phyloP scores from a whole-genome alignment of 352 stramenopile species.

The Globisporangium iwayamae region DNA sequence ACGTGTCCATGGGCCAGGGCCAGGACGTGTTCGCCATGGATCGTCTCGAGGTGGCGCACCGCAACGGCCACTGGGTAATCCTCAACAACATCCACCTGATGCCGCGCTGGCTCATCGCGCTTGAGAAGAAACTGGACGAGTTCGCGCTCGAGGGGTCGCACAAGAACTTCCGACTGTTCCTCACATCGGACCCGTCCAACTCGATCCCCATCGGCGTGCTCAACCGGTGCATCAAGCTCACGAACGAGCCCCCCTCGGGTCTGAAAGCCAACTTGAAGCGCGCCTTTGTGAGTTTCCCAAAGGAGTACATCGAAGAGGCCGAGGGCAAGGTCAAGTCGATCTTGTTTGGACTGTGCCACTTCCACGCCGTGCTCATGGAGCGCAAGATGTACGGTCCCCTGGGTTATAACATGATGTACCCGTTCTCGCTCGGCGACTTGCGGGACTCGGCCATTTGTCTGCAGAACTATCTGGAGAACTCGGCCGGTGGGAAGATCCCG shows the following conservation, averaged over 20 bases:
- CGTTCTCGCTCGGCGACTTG: slow-evolving; percentile 95
- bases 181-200: slow-evolving; percentile 93
- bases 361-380: slow-evolving; percentile 97
- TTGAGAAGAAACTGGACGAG: slow-evolving; percentile 97
- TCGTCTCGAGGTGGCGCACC: slow-evolving; percentile 92
- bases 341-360: slow-evolving; percentile 96
- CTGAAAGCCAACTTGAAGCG: slow-evolving; percentile 96
- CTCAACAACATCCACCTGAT: slow-evolving; percentile 98
- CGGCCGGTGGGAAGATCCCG: slow-evolving; percentile 91
- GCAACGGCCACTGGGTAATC: slow-evolving; percentile 97
- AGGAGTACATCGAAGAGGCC: slow-evolving; percentile 95
- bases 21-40: slow-evolving; percentile 95
- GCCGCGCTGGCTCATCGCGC: slow-evolving; percentile 93
- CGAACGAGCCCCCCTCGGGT: slow-evolving; percentile 93
- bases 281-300: slow-evolving; percentile 94
- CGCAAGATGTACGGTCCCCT: slow-evolving; percentile 96
- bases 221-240: slow-evolving; percentile 96
- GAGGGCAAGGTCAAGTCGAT: slow-evolving; percentile 97
- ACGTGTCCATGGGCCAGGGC: slow-evolving; percentile 97
- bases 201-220: slow-evolving; percentile 94
- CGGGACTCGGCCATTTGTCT: slow-evolving; percentile 93
- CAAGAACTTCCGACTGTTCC: slow-evolving; percentile 93
- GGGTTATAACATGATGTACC: slow-evolving; percentile 99
- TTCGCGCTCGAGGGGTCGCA: slow-evolving; percentile 92
- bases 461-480: slow-evolving; percentile 97